These are phyloP conservation scores for Graphium sp. DNA, from an alignment of 2,329 filamentous ascomycete genomes.

Conservation along the genomic window DNA sequence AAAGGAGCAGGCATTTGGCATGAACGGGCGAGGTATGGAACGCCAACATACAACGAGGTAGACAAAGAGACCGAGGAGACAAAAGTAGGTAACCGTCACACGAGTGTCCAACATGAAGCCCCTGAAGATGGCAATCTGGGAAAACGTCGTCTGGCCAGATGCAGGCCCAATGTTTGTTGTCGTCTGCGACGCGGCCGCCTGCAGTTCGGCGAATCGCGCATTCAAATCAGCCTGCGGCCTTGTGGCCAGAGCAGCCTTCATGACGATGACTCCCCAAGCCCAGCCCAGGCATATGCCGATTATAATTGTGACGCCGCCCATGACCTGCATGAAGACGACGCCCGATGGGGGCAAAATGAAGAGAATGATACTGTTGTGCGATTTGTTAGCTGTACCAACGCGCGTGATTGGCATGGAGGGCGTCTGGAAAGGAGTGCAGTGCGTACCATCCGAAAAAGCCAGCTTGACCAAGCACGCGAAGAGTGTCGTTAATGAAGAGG, in stretches of 20 bases:
- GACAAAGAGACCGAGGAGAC: constrained; percentile 23
- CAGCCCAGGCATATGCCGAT: constrained; percentile 27
- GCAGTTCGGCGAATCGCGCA: constrained; percentile 14
- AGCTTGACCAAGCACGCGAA: constrained; percentile 21
- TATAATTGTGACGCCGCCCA: constrained; percentile 22
- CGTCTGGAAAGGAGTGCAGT: neutral
- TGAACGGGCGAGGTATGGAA: neutral
- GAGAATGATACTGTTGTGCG: constrained; percentile 14
- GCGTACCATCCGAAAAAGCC: constrained; percentile 21
- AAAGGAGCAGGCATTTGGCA: neutral
- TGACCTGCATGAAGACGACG: constrained; percentile 25
- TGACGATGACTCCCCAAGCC: constrained; percentile 29
- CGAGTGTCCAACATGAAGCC: constrained; percentile 29
- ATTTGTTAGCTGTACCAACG: neutral
- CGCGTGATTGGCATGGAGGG: neutral
- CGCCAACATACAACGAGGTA: constrained; percentile 13
- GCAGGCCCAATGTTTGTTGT: constrained; percentile 12
- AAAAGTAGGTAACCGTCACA: constrained; percentile 18
- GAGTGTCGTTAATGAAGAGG: constrained; percentile 25
- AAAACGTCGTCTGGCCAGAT: constrained; percentile 6
- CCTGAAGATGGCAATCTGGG: constrained; percentile 19
- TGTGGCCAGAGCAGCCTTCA: constrained; percentile 27
- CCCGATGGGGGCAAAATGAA: constrained; percentile 25
- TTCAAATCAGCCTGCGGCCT: constrained; percentile 20
- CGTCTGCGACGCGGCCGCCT: constrained; percentile 15